Base-by-base conservation (phyloP, 768 basidiomycete species). In the Hericium erinaceus region DNA sequence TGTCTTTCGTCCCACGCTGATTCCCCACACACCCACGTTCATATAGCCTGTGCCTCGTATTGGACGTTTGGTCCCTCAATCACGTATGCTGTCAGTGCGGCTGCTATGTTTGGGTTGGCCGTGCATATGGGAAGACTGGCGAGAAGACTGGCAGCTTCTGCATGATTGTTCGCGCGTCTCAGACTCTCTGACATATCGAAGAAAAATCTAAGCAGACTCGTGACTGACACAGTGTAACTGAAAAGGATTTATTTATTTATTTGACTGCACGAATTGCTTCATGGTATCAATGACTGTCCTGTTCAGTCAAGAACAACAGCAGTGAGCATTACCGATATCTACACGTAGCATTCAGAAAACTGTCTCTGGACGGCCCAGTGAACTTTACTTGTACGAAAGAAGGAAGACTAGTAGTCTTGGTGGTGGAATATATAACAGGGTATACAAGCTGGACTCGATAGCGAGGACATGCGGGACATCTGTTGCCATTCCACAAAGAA, bases 21-120 rank as follows among this genome's bases (percentile, higher is more conserved):
- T 8, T 6, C 33, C 8, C 33, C 33, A 33, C 8, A 33, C 33
- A 33, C 33, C 33, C 33, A 33, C 33, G 33, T 52, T 52, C 40
- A 28, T 60, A 18, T 61, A 93, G 91, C 91, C 5, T 93, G 91
- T 68, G 90, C 81, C 28, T 84, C 82, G 12, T 93, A 93, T 67
- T 93, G 91, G 91, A 89, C 89, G 3, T 84, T 92, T 64, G 90
- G 90, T 4, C 91, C 91, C 46, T 80, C 87, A 8, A 59, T 76
- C 49, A 93, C 90, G n/a, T 93, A 93, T 58, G 74, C 75, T 1
- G 68, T 77, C 12, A 79, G 84, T 44, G 86, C 84, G 0, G 60
- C 79, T 22, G 80, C 84, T 0, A 92, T 90, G 87, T 66, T 80
- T 15, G 70, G 72, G 20, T 71, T 93, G 54, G 78, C 82, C 3